Evolutionary conservation across 2,329 filamentous ascomycete species (phyloP).

Genomic region (Colletotrichum brevisporum): DNA sequence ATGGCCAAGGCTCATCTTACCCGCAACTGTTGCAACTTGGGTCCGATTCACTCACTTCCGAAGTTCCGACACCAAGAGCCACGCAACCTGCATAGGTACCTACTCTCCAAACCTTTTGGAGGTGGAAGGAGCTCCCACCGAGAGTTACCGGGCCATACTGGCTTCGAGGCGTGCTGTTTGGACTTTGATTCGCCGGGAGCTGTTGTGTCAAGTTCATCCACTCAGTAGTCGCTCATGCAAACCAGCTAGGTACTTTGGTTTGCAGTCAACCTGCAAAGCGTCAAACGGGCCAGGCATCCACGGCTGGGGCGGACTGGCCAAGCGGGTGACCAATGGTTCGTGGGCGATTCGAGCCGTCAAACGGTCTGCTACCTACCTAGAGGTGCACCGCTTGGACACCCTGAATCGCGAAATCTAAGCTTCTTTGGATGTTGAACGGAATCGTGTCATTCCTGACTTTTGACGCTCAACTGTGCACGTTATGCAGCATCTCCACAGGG

Average conservation of each 20-base stretch:
- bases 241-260: slow-evolving; percentile 5
- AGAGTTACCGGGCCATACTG: slow-evolving; percentile 17
- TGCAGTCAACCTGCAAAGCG: slow-evolving; percentile 21
- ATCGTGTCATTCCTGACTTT: slow-evolving; percentile 29
- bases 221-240: slow-evolving; percentile 33
- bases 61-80: not conserved
- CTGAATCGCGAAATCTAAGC: slow-evolving; percentile 28
- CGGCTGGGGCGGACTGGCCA: slow-evolving; percentile 12
- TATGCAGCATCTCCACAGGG: slow-evolving; percentile 33
- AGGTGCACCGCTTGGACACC: slow-evolving; percentile 28
- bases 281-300: slow-evolving; percentile 13
- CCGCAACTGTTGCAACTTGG: not conserved
- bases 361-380: not conserved
- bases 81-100: not conserved
- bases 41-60: slow-evolving; percentile 18
- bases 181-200: slow-evolving; percentile 32
- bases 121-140: slow-evolving; percentile 17
- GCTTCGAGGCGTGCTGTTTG: slow-evolving; percentile 27
- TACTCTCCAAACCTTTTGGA: not conserved
- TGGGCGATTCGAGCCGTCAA: slow-evolving; percentile 16
- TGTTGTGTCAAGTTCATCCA: slow-evolving; percentile 40
- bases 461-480: slow-evolving; percentile 29
- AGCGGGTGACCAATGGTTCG: slow-evolving; percentile 32
- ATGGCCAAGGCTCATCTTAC: not conserved
- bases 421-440: slow-evolving; percentile 29